A percentile compares a stretch with the other conserved stretches of the same genome.
phyloP scores from a whole-genome alignment of 169 alveolate species.

The Plasmodium inui region DNA sequence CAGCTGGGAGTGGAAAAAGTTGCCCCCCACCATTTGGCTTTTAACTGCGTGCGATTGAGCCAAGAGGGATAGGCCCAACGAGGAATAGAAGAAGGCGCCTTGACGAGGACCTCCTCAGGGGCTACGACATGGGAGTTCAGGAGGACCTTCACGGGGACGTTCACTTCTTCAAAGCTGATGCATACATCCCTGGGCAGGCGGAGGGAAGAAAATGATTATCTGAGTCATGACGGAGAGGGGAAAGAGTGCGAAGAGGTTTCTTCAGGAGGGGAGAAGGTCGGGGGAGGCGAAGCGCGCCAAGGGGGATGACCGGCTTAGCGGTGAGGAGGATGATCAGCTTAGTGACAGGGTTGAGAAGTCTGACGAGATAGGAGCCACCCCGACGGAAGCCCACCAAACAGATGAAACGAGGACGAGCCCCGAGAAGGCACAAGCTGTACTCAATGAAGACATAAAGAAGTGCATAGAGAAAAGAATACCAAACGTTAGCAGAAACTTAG shows the following conservation, averaged over 20 bases:
- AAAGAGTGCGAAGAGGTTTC: slow-evolving; percentile 12
- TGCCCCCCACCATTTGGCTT: neutral
- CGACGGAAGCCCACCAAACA: neutral
- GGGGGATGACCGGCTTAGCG: neutral
- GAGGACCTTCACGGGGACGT: neutral
- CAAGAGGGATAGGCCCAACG: neutral
- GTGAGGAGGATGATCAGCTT: neutral
- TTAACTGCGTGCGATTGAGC: neutral
- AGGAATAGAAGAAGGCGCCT: neutral
- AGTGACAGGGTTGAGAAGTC: neutral
- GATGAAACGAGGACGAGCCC: neutral
- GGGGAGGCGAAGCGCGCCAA: neutral
- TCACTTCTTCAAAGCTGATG: neutral
- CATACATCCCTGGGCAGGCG: neutral
- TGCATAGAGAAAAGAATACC: slow-evolving; percentile 39
- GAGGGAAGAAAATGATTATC: neutral
- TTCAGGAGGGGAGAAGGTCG: neutral
- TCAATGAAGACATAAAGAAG: slow-evolving; percentile 28
- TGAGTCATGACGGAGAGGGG: slow-evolving; percentile 3
- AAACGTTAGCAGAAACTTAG: slow-evolving; percentile 59
- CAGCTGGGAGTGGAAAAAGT: neutral
- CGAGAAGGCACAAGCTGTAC: neutral
- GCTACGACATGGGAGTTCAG: too few relatives aligned
- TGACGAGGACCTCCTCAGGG: too few relatives aligned
- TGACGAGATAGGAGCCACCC: neutral